A percentile compares a stretch with the other conserved stretches of the same genome.
These are phyloP conservation scores for Hymenoscyphus salicellus DNA, from an alignment of 2,329 filamentous ascomycete genomes.

Conservation along the genomic window DNA sequence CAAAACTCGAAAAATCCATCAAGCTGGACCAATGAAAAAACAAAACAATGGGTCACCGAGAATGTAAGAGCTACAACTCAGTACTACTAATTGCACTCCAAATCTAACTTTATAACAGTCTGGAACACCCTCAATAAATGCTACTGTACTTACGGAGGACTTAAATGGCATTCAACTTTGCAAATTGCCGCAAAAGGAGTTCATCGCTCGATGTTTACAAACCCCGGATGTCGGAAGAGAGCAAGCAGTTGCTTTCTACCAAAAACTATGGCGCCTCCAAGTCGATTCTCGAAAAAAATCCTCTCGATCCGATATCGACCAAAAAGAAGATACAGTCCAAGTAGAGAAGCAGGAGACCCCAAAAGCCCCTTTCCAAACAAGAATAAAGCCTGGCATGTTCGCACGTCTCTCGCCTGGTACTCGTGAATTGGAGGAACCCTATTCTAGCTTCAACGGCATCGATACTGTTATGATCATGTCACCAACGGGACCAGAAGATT, in stretches of 20 bases:
- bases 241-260: conserved; percentile 43
- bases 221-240: conserved; percentile 38
- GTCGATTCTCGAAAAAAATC: conserved; percentile 39
- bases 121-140: conserved; percentile 38
- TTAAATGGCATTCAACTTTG: conserved; percentile 45
- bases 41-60: conserved; percentile 41
- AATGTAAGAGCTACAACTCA: conserved; percentile 38
- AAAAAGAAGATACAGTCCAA: background rate
- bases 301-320: conserved; percentile 11
- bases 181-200: conserved; percentile 41
- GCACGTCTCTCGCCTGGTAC: background rate
- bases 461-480: background rate
- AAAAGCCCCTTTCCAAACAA: background rate
- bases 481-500: conserved; percentile 6
- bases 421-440: too few relatives aligned
- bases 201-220: conserved; percentile 42
- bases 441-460: too few relatives aligned
- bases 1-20: conserved; percentile 35
- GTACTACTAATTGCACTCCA: background rate
- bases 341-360: background rate
- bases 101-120: conserved; percentile 35
- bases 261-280: conserved; percentile 45
- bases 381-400: conserved; percentile 2
- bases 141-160: conserved; percentile 39
- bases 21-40: conserved; percentile 42